phyloP scores from a whole-genome alignment of 805 yeast species.

The Ogataea neopini region DNA sequence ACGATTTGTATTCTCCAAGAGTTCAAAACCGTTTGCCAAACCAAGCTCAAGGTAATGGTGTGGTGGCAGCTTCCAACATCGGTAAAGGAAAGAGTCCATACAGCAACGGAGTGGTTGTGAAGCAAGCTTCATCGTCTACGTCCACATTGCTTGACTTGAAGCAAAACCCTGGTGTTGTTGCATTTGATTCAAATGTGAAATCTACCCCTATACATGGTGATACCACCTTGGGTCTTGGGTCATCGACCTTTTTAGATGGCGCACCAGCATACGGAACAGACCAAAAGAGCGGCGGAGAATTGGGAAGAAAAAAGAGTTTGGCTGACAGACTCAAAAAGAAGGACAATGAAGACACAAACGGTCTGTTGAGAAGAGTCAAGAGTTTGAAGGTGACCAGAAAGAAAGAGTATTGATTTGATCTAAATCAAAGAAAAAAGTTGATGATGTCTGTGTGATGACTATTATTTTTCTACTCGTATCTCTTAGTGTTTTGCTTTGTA shows the following conservation, averaged over 20 bases:
- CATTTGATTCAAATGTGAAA: slow-evolving; percentile 70
- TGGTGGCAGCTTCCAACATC: not conserved
- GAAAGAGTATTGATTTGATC: slow-evolving; percentile 2
- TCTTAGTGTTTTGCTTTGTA: slow-evolving; percentile 2
- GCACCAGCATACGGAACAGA: slow-evolving; percentile 73
- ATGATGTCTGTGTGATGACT: not conserved
- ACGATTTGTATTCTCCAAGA: slow-evolving; percentile 36
- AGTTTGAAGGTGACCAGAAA: slow-evolving; percentile 76
- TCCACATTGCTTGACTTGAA: slow-evolving; percentile 39
- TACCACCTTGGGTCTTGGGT: slow-evolving; percentile 84
- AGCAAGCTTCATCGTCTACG: slow-evolving; percentile 29
- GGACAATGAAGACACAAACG: slow-evolving; percentile 37
- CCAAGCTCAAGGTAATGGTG: not conserved
- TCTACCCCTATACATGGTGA: slow-evolving; percentile 82
- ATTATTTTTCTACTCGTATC: not conserved
- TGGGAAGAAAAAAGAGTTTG: slow-evolving; percentile 83
- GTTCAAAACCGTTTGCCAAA: slow-evolving; percentile 4
- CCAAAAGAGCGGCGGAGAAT: slow-evolving; percentile 46
- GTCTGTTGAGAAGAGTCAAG: slow-evolving; percentile 80
- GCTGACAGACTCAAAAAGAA: slow-evolving; percentile 57
- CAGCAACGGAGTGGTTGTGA: slow-evolving; percentile 34
- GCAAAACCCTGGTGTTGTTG: slow-evolving; percentile 52
- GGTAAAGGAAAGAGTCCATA: slow-evolving; percentile 28
- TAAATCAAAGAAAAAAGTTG: not conserved
- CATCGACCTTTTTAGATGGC: slow-evolving; percentile 91